phyloP scores from a whole-genome alignment of 176 grass and related monocot species.

The Puya raimondii region DNA sequence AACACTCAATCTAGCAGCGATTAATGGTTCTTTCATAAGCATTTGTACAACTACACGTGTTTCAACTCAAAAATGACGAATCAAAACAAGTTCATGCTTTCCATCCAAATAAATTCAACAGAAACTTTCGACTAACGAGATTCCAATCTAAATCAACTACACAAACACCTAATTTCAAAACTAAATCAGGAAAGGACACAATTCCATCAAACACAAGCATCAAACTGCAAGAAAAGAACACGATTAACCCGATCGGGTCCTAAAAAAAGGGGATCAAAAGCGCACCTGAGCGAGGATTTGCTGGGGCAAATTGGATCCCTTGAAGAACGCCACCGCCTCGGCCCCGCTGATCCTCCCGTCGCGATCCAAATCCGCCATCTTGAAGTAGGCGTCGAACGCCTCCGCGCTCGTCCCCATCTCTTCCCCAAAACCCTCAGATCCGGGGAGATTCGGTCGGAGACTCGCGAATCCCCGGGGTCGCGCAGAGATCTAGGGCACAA shows the following conservation, averaged over 20 bases:
- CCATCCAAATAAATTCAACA: no score
- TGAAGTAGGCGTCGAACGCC: conserved; percentile 87
- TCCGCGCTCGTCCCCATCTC: conserved; percentile 33
- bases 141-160: no score
- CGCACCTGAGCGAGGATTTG: conserved; percentile 82
- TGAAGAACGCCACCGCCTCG: conserved; percentile 91
- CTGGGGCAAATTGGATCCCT: conserved; percentile 78
- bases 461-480: not conserved
- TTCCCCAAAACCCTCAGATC: conserved; percentile 23
- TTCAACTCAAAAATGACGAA: no score
- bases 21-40: no score
- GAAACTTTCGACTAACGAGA: no score
- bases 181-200: not conserved
- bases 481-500: conserved; percentile 10
- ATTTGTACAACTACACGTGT: no score
- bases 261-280: conserved; percentile 13
- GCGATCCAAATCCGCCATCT: conserved; percentile 79
- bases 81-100: no score
- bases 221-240: not conserved
- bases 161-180: not conserved
- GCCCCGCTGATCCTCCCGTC: conserved; percentile 92
- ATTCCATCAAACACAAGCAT: not conserved
- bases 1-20: no score
- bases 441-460: not conserved
- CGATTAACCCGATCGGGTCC: not conserved